Conservation (phyloP, 2,329 filamentous ascomycete species). For the Lachnum nothofagi region DNA sequence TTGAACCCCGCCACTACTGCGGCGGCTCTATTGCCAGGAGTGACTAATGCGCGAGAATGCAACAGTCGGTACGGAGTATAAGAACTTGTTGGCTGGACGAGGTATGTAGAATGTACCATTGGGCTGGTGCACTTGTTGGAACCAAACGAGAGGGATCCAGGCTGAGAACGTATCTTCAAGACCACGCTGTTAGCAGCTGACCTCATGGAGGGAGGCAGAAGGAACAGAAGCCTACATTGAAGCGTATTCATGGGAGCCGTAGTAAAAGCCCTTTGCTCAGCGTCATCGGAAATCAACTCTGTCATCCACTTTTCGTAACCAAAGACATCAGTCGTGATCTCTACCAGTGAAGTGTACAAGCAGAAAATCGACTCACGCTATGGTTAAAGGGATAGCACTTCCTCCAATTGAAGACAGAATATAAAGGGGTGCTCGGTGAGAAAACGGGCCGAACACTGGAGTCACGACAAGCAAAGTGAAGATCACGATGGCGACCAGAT, state of each 20-base stretch:
- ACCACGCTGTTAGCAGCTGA: conserved; percentile 27
- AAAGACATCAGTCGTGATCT: too few relatives aligned
- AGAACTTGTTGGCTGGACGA: conserved; percentile 42
- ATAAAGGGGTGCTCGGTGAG: conserved; percentile 42
- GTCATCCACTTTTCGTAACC: conserved; percentile 13
- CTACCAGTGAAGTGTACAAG: too few relatives aligned
- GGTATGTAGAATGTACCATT: conserved; percentile 52
- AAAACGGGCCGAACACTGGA: conserved; percentile 30
- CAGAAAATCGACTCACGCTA: conserved; percentile 37
- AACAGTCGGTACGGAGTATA: conserved; percentile 1
- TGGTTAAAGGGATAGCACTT: conserved; percentile 43
- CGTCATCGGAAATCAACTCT: conserved; percentile 16
- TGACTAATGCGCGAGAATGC: conserved; percentile 6
- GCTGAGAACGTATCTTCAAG: conserved; percentile 45
- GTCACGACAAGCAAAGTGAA: conserved; percentile 15
- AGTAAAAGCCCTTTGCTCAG: conserved; percentile 18
- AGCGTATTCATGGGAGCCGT: conserved; percentile 15
- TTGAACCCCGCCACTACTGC: conserved; percentile 17
- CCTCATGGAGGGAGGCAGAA: neutral
- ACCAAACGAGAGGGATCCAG: conserved; percentile 62
- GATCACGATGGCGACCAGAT: conserved; percentile 26
- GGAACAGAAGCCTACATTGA: conserved; percentile 54
- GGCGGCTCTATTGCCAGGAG: conserved; percentile 15
- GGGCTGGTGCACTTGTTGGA: conserved; percentile 60
- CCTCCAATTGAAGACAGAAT: conserved; percentile 46